Evolutionary conservation across 257 asterid genomes (phyloP).

Genomic region (Coffea canephora): DNA sequence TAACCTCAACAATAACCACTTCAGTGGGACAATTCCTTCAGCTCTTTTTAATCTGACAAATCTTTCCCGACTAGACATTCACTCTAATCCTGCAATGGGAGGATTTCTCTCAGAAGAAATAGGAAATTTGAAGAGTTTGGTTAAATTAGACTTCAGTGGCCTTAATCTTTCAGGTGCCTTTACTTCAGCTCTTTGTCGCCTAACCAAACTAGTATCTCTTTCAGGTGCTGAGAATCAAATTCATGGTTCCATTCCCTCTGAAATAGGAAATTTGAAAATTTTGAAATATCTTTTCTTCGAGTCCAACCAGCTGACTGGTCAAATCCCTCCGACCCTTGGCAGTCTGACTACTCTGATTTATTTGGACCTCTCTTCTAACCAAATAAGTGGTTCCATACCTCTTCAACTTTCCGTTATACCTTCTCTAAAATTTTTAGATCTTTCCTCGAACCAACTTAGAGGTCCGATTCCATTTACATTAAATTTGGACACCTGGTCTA

Average conservation of each 20-base stretch:
- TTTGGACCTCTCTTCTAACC: no score
- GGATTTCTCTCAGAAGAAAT: background rate
- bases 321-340: background rate
- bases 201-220: background rate
- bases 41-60: no score
- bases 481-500: no score
- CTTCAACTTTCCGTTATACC: no score
- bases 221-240: background rate
- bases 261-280: no score
- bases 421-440: background rate
- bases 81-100: no score
- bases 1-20: no score
- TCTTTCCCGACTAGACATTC: background rate
- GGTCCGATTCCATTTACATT: background rate
- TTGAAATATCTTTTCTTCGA: no score
- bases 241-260: background rate
- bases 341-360: no score
- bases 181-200: background rate
- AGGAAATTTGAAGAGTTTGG: background rate
- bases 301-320: no score
- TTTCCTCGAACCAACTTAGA: background rate
- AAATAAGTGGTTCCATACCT: no score
- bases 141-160: background rate
- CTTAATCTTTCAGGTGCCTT: background rate
- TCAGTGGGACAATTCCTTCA: no score